Evolutionary conservation across 176 grass and related monocot genomes (phyloP).

Genomic region (Zea mays): Zm-B73-REFERENCE-NAM-5.0 NC_050104.1:161002501-161003000

Average conservation of each 20-base stretch:
- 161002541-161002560: slow-evolving; percentile 77
- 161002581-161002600: slow-evolving; percentile 10
- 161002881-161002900: slow-evolving; percentile 82
- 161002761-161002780: too few species aligned
- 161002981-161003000: background rate
- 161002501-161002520: slow-evolving; percentile 80
- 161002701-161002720: background rate
- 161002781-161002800: slow-evolving; percentile 16
- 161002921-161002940: slow-evolving; percentile 87
- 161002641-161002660: too few species aligned
- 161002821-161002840: slow-evolving; percentile 19
- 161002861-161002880: slow-evolving; percentile 96
- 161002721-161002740: background rate
- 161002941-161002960: slow-evolving; percentile 49
- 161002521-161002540: slow-evolving; percentile 83
- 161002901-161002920: slow-evolving; percentile 93
- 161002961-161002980: slow-evolving; percentile 13
- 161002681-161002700: slow-evolving; percentile 27
- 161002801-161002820: slow-evolving; percentile 32
- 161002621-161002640: too few species aligned
- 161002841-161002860: slow-evolving; percentile 97
- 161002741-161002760: background rate
- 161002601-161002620: background rate
- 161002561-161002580: slow-evolving; percentile 72
- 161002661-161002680: background rate